Evolutionary conservation across 2,329 filamentous ascomycete genomes (phyloP), one percentile per base, ranked within the genome.

Genomic region (Canariomyces notabilis): DNA sequence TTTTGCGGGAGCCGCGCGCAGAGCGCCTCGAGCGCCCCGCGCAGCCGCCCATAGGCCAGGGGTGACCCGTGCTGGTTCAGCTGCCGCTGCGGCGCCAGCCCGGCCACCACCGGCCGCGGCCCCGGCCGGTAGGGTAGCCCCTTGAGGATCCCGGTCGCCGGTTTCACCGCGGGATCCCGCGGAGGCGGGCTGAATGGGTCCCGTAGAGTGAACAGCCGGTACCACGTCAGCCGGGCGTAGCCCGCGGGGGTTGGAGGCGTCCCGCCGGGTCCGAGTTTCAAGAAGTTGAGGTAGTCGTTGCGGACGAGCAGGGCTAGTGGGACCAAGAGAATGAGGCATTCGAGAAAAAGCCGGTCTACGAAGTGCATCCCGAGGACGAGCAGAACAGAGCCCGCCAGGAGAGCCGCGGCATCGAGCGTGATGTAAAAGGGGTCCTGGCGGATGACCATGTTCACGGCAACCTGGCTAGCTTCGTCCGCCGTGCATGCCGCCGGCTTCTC

Each of bases 81-180:
- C 65, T 94, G 88, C 2, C 88, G 77, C 59, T 95, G 88, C 0
- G 88, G 88, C 1, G 87, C 88, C 48, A 94, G 87, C 39, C 88
- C 88, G 33, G 73, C 77, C 8, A 90, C 83, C 2, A 66, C 62
- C 1, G 88, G 89, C 1, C 86, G 77, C 1, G 75, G 71, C 0
- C 83, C 84, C 3, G 65, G 60, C 0, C 88, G 81, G 46, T 73
- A 73, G 1, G 84, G 80, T 0, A 93, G 71, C 23, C 62, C 51
- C 37, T 59, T 57, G 20, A 93, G 74, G 57, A 85, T 78, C 9
- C 86, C 85, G 1, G 61, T 59, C 12, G 73, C 63, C 0, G 82
- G 80, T 12, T 74, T 67, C 29, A 76, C 70, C 21, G 70, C 63
- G 2, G 72, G 65, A 5, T 79, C 74, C 1, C 78, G 57, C 2